Base-by-base conservation (phyloP, 225 moss, liverwort and hornwort genomes). In the Climacium dendroides region DNA sequence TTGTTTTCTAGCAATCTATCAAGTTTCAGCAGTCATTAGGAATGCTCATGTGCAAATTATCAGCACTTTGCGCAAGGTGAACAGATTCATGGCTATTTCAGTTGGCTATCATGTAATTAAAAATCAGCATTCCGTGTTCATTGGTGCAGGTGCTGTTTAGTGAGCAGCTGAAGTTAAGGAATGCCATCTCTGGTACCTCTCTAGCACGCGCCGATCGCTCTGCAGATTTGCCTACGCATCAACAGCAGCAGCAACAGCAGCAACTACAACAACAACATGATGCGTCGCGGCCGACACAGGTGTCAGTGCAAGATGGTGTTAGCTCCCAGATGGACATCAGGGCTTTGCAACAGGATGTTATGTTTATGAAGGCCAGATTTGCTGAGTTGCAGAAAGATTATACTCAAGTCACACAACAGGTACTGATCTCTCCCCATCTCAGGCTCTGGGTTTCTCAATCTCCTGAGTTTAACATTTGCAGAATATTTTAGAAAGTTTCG, bases 321-420 rank as follows among this genome's bases (percentile, higher is more conserved):
- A 92, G 89, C 90, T 83, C 90, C 47, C 95, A 97, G 84, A 91
- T 92, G 89, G 97, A 97, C 78, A 94, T 97, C 60, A 90, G 91
- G 80, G 94, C 93, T 15, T 86, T 97, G 41, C 94, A 95, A 62
- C 94, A 94, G 12, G 97, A 97, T 79, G 95, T 97, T 32, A 93
- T 96, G 94, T 94, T 94, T 61, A 97, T 97, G 97, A 97, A 95
- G 79, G 95, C 95, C 47, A 94, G 93, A 74, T 97, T 97, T 86
- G 91, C 95, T 60, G 96, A 95, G 83, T 87, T 97, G 39, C 97
- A 96, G 84, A 94, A 97, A 86, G 97, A 97, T 84, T 95, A 97
- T 74, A 87, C 90, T 58, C 89, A 92, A 50, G 94, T 97, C 90
- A 95, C 95, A 65, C 91, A 94, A 12, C 94, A 94, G 90, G 94